Base-by-base conservation (phyloP, 1,284 basidiomycete genomes). In the Heterobasidion parviporum region DNA sequence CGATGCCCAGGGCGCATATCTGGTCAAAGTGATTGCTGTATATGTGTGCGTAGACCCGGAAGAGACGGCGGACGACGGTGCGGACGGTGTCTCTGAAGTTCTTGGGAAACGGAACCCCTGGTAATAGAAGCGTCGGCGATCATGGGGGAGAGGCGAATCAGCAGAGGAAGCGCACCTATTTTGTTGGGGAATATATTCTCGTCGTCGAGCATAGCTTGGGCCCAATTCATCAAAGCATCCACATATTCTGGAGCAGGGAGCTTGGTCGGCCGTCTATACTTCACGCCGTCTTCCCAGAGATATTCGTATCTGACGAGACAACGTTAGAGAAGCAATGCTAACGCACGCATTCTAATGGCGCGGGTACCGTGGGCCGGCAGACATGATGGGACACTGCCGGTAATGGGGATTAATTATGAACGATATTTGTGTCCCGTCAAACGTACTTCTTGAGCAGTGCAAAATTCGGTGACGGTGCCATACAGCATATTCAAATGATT, bases 21-120 rank as follows among this genome's bases (percentile, higher is more conserved):
- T 98, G 96, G 65, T 98, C 96, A 71, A 99, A 99, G 73, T 99
- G 97, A 65, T 95, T 95, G 78, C 96, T 97, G 77, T 99, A 99
- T 65, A 99, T 87, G 71, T 99, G 97, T 20, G 95, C 97, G 68
- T 99, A 99, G 46, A 99, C 92, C 14, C 97, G 82, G 80, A 99
- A 99, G 51, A 99, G 73, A 32, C 97, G 82, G 54, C 97, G 82
- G 56, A 95, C 82, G 58, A 99, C 94, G 14, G 92, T 94, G 69
- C 94, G 89, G 60, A 98, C 88, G 0, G 92, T 96, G 18, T 92
- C 86, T 48, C 87, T 83, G 73, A 99, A 99, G 66, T 87, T 92
- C 67, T 83, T 84, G 3, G 96, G 92, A 71, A 99, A 99, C 1
- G 93, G 86, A 6, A 94, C 87, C 53, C 94, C 93, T 94, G 62